phyloP scores from a whole-genome alignment of 2,329 filamentous ascomycete species.

The Penicillium crustosum region DNA sequence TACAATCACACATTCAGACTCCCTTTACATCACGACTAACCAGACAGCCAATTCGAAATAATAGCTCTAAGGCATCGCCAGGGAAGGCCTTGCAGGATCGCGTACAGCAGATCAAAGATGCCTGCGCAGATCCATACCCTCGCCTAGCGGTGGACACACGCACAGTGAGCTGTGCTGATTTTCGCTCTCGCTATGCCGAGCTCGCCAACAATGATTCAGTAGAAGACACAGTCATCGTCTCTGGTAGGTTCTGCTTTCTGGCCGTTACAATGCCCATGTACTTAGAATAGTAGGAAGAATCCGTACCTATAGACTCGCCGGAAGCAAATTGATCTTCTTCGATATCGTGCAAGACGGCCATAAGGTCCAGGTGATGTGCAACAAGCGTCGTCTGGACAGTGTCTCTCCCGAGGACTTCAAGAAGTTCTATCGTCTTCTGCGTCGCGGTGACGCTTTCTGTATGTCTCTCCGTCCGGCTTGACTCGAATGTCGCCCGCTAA shows the following conservation, averaged over 20 bases:
- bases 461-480: constrained; percentile 42
- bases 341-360: constrained; percentile 73
- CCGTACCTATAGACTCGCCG: constrained; percentile 66
- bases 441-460: constrained; percentile 83
- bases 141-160: constrained; percentile 33
- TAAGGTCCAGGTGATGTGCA: constrained; percentile 74
- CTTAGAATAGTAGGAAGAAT: constrained; percentile 67
- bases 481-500: constrained; percentile 9
- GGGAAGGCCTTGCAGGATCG: constrained; percentile 39
- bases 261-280: constrained; percentile 26
- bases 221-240: constrained; percentile 42
- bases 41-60: constrained; percentile 21
- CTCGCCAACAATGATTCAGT: constrained; percentile 42
- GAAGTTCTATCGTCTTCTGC: constrained; percentile 63
- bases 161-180: constrained; percentile 38
- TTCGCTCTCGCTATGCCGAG: constrained; percentile 39
- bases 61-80: constrained; percentile 32
- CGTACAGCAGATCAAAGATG: constrained; percentile 39
- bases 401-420: constrained; percentile 52
- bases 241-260: constrained; percentile 42
- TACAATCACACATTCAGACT: constrained; percentile 8
- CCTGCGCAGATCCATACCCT: constrained; percentile 41
- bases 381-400: constrained; percentile 52
- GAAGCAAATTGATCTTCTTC: constrained; percentile 80
- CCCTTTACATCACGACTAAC: constrained; percentile 19